Evolutionary conservation across 306 rosid species (phyloP), one percentile per base, ranked within the genome.

Genomic region (Cicer arietinum): DNA sequence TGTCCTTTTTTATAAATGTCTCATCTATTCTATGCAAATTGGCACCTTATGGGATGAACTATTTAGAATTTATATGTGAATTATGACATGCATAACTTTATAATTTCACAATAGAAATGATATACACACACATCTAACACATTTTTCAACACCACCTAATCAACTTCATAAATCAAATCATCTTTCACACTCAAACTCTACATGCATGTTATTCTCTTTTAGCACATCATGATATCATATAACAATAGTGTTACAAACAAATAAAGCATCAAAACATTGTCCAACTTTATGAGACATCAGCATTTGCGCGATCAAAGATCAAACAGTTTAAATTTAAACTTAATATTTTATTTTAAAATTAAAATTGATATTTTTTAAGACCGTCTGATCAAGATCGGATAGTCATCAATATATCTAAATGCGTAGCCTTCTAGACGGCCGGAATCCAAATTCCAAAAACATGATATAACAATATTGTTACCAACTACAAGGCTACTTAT

Each of bases 131-230:
- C 40, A 48, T 48, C 54, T 42, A 67, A 60, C 44, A 79, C 80
- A 75, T 75, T 70, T 75, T 70, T 47, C 58, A 57, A 64, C 35
- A 57, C 43, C 30, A 30, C 62, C 75, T 48, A 63, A 65, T 76
- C 56, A 75, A 30, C 73, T 47, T 56, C 41, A 8, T 71, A 56
- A 56, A 45, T 63, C 44, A 62, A 80, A 63, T 45, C 37, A 52
- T 22, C 43, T 76, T 22, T 77, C 58, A 74, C 81, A 83, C 54
- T 54, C 84, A 81, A 73, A 79, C 81, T 84, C 69, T 76, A 84
- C 80, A 79, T 17, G 60, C 74, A 73, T 66, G 58, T 67, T 17
- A 78, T 65, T 43, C 10, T 54, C 5, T 74, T 81, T 61, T 6
- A 30, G 8, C 64, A 45, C 37, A 46, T 14, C 45, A 71, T 57